Percentiles rank a stretch among this genome's conserved stretches.
These are phyloP conservation scores for Aspergillus hiratsukae DNA, from an alignment of 2,329 filamentous ascomycete genomes.

Conservation along the genomic window DNA sequence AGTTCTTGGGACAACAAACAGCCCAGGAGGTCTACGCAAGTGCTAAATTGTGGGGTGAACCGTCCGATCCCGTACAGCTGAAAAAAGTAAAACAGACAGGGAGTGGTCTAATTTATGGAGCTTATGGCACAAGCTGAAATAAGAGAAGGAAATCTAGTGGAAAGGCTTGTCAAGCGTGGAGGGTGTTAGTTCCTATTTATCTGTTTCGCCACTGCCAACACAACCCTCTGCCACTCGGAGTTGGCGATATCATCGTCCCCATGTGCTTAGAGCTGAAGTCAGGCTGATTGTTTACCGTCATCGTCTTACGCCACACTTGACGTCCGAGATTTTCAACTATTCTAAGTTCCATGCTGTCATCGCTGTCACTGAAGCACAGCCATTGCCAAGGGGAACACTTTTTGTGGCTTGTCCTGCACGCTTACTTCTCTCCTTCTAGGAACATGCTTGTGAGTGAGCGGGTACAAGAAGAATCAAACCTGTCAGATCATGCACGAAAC, in stretches of 20 bases:
- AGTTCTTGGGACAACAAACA: slow-evolving; percentile 21
- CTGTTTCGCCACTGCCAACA: background rate
- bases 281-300: background rate
- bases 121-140: background rate
- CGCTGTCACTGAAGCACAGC: background rate
- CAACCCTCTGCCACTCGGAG: background rate
- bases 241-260: background rate
- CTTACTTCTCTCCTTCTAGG: background rate
- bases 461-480: background rate
- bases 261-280: background rate
- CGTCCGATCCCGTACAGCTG: slow-evolving; percentile 8
- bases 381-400: background rate
- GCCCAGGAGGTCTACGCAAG: slow-evolving; percentile 16
- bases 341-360: background rate
- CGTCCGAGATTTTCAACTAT: background rate
- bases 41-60: slow-evolving; percentile 7
- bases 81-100: background rate
- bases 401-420: background rate
- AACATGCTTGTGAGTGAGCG: background rate
- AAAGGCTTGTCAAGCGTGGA: background rate
- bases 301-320: background rate
- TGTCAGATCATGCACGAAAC: background rate
- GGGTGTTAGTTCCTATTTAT: background rate
- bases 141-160: background rate
- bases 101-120: background rate